A percentile compares a stretch with the other conserved stretches of the same genome.
Conservation (phyloP, 805 yeast species). For the Torulaspora microellipsoides region DNA sequence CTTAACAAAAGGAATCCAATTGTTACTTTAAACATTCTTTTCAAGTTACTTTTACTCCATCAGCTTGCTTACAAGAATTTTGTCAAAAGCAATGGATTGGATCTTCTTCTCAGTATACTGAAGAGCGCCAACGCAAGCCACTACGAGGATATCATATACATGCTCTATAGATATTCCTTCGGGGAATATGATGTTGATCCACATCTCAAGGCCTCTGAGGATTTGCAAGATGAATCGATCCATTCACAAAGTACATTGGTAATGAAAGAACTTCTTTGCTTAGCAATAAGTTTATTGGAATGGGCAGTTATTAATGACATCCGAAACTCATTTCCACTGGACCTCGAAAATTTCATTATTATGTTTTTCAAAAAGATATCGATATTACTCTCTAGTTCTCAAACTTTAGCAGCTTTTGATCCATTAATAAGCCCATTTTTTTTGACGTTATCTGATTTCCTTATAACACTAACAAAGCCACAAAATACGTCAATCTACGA, state of each 20-base stretch:
- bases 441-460: conserved; percentile 26
- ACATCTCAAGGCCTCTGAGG: conserved; percentile 1
- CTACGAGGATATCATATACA: conserved; percentile 42
- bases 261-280: conserved; percentile 41
- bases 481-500: conserved; percentile 32
- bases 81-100: conserved; percentile 43
- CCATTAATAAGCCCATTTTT: conserved; percentile 26
- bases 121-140: conserved; percentile 32
- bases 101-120: conserved; percentile 43
- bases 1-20: conserved; percentile 22
- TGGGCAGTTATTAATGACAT: conserved; percentile 38
- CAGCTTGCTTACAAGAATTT: conserved; percentile 46
- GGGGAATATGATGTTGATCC: conserved; percentile 8
- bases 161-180: conserved; percentile 39
- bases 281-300: conserved; percentile 35
- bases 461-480: conserved; percentile 31
- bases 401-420: conserved; percentile 28
- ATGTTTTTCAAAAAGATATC: conserved; percentile 24
- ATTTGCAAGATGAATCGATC: conserved; percentile 1
- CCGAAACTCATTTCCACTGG: conserved; percentile 35
- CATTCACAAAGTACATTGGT: conserved; percentile 1
- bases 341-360: conserved; percentile 29
- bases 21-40: conserved; percentile 41
- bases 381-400: conserved; percentile 28
- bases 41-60: conserved; percentile 48